Evolutionary conservation across 2,329 filamentous ascomycete species (phyloP).

Genomic region (Dactylellina haptotyla): DNA sequence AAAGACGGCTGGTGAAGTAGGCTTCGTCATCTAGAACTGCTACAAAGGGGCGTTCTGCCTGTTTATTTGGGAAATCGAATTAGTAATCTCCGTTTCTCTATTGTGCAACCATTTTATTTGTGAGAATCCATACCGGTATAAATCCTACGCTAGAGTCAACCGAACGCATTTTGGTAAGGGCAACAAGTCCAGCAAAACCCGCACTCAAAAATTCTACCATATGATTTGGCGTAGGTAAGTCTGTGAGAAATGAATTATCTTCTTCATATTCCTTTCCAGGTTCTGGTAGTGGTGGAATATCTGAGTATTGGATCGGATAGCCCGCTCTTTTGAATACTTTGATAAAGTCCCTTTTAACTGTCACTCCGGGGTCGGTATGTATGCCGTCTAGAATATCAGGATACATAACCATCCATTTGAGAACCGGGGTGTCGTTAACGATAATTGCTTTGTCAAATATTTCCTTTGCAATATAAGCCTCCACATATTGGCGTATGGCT

Average conservation of each 20-base stretch:
- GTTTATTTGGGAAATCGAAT: background rate
- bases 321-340: slow-evolving; percentile 33
- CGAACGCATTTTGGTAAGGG: background rate
- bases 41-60: slow-evolving; percentile 29
- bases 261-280: background rate
- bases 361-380: slow-evolving; percentile 3
- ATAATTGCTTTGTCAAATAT: slow-evolving; percentile 33
- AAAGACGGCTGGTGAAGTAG: slow-evolving; percentile 23
- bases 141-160: background rate
- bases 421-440: slow-evolving; percentile 29
- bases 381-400: slow-evolving; percentile 36
- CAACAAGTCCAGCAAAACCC: slow-evolving; percentile 26
- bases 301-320: slow-evolving; percentile 22
- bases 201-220: slow-evolving; percentile 42
- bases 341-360: slow-evolving; percentile 28
- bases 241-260: slow-evolving; percentile 3
- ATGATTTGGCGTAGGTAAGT: background rate
- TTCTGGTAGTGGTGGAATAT: slow-evolving; percentile 15
- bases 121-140: slow-evolving; percentile 8
- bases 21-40: slow-evolving; percentile 31
- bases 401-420: slow-evolving; percentile 42
- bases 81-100: background rate
- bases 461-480: slow-evolving; percentile 21
- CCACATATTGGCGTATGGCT: slow-evolving; percentile 23
- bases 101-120: background rate